phyloP scores from a whole-genome alignment of 2,329 filamentous ascomycete genomes.

The Nannizziopsis arthrosporioides region DNA sequence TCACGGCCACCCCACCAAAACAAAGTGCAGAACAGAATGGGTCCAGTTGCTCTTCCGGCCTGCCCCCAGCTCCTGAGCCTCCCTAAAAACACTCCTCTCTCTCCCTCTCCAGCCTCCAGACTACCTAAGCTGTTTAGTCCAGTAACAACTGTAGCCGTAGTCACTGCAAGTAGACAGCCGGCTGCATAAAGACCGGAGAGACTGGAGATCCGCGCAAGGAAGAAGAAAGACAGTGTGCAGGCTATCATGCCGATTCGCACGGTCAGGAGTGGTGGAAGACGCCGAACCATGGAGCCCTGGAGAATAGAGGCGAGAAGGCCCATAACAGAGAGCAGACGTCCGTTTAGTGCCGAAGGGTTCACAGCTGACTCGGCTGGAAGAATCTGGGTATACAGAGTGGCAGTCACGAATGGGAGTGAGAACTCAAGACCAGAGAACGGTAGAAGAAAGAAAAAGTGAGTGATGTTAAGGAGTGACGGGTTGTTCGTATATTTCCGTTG shows the following conservation, averaged over 20 bases:
- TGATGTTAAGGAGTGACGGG: constrained; percentile 66
- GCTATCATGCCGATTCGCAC: constrained; percentile 68
- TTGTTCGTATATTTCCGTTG: constrained; percentile 59
- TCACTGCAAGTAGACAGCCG: constrained; percentile 73
- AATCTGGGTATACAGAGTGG: constrained; percentile 62
- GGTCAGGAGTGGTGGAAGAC: constrained; percentile 66
- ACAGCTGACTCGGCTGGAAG: constrained; percentile 41
- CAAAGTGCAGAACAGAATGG: constrained; percentile 79
- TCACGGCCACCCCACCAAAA: constrained; percentile 98
- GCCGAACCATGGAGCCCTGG: constrained; percentile 81
- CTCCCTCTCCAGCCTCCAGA: constrained; percentile 68
- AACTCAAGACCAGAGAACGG: constrained; percentile 99
- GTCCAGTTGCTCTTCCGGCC: constrained; percentile 73
- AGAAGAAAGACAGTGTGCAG: constrained; percentile 66
- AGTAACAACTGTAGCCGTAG: constrained; percentile 88
- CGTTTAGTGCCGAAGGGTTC: constrained; percentile 58
- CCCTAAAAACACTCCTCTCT: constrained; percentile 78
- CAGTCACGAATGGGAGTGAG: constrained; percentile 93
- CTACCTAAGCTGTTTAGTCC: constrained; percentile 84
- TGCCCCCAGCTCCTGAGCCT: constrained; percentile 72
- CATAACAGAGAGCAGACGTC: constrained; percentile 76
- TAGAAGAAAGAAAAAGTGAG: constrained; percentile 82
- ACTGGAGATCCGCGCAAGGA: constrained; percentile 59
- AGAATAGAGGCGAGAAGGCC: constrained; percentile 84
- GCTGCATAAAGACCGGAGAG: constrained; percentile 65